Conservation (phyloP, 2,329 filamentous ascomycete genomes). For the Pseudovirgaria hyperparasitica region DNA sequence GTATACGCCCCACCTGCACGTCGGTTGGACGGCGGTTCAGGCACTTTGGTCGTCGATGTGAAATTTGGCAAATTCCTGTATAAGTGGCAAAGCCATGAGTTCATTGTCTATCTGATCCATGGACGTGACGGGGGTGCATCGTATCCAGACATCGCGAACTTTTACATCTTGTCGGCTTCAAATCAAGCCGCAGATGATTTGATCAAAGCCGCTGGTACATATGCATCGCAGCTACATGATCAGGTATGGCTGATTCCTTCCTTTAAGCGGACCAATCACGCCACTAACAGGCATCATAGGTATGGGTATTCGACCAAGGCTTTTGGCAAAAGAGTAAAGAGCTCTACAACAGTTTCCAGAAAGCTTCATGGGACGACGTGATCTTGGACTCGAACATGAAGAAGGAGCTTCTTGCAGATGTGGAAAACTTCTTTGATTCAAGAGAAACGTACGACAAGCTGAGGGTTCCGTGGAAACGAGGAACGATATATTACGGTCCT, state of each 20-base stretch:
- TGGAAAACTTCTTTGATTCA: conserved; percentile 50
- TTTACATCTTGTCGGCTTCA: conserved; percentile 31
- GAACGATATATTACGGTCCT: conserved; percentile 55
- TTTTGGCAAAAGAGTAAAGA: conserved; percentile 50
- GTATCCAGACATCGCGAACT: conserved; percentile 22
- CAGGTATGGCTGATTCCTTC: conserved; percentile 53
- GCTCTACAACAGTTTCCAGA: conserved; percentile 39
- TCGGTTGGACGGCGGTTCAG: conserved; percentile 23
- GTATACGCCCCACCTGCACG: conserved; percentile 25
- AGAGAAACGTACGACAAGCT: conserved; percentile 46
- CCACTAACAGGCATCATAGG: too few species aligned
- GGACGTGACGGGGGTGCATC: conserved; percentile 23
- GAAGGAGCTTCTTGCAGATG: conserved; percentile 48
- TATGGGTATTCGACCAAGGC: conserved; percentile 52
- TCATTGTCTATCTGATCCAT: conserved; percentile 29
- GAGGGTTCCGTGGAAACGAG: conserved; percentile 58
- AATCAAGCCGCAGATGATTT: conserved; percentile 33
- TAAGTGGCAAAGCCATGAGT: conserved; percentile 31
- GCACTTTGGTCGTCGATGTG: conserved; percentile 23
- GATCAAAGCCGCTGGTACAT: conserved; percentile 41
- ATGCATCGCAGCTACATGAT: conserved; percentile 44
- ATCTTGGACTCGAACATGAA: conserved; percentile 56
- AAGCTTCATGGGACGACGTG: conserved; percentile 49
- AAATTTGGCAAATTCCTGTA: conserved; percentile 34
- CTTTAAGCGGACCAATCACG: too few species aligned